phyloP scores from a whole-genome alignment of 2,329 filamentous ascomycete genomes.

The Teratosphaeria destructans region DNA sequence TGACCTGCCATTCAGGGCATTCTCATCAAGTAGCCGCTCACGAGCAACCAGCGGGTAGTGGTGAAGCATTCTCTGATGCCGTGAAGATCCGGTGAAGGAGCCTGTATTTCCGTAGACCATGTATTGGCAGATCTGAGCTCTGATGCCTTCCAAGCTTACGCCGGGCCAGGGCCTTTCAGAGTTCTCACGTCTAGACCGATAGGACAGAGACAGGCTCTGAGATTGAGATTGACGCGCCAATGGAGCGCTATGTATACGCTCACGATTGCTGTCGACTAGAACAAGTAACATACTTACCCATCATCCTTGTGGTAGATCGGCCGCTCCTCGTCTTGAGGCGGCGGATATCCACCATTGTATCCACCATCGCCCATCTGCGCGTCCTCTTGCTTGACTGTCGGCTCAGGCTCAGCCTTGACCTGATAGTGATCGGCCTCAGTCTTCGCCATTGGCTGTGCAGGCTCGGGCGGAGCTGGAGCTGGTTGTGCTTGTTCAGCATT shows the following conservation, averaged over 20 bases:
- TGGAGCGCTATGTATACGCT: background rate
- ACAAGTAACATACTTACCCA: constrained; percentile 54
- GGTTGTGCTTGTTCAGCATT: constrained; percentile 15
- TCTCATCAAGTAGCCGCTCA: background rate
- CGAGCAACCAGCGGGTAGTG: background rate
- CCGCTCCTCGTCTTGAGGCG: constrained; percentile 33
- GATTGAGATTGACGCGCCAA: background rate
- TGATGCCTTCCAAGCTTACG: background rate
- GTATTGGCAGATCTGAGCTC: background rate
- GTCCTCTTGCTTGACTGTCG: background rate
- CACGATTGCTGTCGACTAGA: constrained; percentile 2
- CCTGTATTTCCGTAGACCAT: background rate
- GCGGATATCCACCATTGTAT: constrained; percentile 4
- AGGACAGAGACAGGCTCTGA: background rate
- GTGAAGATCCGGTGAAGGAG: background rate
- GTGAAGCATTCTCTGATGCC: background rate
- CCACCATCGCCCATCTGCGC: constrained; percentile 1
- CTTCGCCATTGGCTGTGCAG: constrained; percentile 5
- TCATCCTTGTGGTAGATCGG: constrained; percentile 75
- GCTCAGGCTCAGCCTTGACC: constrained; percentile 19
- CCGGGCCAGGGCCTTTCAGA: background rate
- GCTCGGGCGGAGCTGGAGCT: constrained; percentile 18
- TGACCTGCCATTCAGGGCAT: background rate
- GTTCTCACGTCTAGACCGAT: background rate
- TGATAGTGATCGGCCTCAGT: constrained; percentile 15